phyloP scores from a whole-genome alignment of 805 yeast genomes.

The Sugiyamaella lignohabitans region DNA sequence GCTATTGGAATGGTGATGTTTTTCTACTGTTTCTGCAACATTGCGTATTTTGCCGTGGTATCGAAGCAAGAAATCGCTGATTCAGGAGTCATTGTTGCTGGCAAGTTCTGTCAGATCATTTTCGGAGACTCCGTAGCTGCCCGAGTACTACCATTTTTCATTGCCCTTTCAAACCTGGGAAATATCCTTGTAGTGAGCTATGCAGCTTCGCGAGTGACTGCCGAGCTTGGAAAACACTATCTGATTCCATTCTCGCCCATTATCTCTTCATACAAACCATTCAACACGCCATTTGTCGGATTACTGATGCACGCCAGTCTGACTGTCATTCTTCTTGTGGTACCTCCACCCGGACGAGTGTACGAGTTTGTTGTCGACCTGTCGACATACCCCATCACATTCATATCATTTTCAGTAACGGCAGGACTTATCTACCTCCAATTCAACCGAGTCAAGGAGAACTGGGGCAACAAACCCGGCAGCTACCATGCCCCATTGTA shows the following conservation, averaged over 20 bases:
- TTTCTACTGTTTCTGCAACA: slow-evolving; percentile 49
- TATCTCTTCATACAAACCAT: slow-evolving; percentile 39
- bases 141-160: slow-evolving; percentile 46
- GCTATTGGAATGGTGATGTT: slow-evolving; percentile 48
- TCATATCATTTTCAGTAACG: slow-evolving; percentile 49
- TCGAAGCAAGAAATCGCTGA: slow-evolving; percentile 36
- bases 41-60: slow-evolving; percentile 52
- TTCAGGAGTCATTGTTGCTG: slow-evolving; percentile 61
- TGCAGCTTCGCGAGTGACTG: slow-evolving; percentile 54
- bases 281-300: slow-evolving; percentile 38
- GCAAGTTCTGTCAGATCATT: slow-evolving; percentile 49
- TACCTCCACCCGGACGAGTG: slow-evolving; percentile 59
- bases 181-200: slow-evolving; percentile 59
- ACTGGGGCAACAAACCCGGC: slow-evolving; percentile 35
- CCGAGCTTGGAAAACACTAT: slow-evolving; percentile 47
- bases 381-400: slow-evolving; percentile 58
- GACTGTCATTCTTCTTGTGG: slow-evolving; percentile 46
- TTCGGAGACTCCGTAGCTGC: slow-evolving; percentile 51
- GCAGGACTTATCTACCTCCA: slow-evolving; percentile 50
- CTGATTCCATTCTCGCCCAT: slow-evolving; percentile 44
- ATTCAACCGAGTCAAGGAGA: slow-evolving; percentile 32
- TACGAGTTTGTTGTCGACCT: slow-evolving; percentile 58
- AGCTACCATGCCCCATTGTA: slow-evolving; percentile 29
- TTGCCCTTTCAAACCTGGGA: slow-evolving; percentile 58
- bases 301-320: slow-evolving; percentile 50